Evolutionary conservation across 139 green algal genomes (phyloP).

Genomic region (Micractinium conductrix): DNA sequence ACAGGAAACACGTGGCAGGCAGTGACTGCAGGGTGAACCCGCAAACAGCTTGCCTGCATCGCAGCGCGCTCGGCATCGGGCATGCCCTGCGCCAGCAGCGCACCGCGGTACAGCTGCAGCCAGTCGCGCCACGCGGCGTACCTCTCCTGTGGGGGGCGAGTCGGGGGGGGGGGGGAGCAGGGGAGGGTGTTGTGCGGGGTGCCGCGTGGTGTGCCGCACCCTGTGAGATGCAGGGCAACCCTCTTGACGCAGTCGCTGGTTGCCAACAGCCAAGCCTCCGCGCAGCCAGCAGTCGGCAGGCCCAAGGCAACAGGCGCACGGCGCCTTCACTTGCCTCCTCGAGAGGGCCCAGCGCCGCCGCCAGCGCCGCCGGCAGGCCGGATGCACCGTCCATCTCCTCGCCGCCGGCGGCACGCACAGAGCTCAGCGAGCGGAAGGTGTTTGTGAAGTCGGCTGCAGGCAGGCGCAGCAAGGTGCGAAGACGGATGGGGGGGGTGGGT

Average conservation of each 20-base stretch:
- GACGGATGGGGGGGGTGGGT: background rate
- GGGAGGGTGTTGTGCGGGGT: background rate
- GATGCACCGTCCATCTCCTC: background rate
- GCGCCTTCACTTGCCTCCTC: background rate
- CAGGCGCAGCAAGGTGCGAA: no score
- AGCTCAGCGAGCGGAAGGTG: conserved; percentile 73
- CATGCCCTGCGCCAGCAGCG: conserved; percentile 61
- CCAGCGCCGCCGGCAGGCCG: conserved; percentile 35
- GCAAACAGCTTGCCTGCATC: background rate
- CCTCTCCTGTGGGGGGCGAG: conserved; percentile 29
- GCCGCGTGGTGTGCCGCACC: background rate
- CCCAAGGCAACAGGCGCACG: no score
- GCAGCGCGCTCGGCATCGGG: conserved; percentile 48
- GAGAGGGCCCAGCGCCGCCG: conserved; percentile 31
- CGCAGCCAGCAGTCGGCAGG: no score
- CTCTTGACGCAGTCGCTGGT: no score
- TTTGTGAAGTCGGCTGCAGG: conserved; percentile 86
- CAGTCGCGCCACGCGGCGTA: conserved; percentile 65
- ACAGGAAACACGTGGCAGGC: no score
- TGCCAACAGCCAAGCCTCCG: background rate
- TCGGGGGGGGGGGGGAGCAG: background rate
- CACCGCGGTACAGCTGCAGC: conserved; percentile 60
- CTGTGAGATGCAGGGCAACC: no score
- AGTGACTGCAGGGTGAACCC: background rate
- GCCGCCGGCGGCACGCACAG: conserved; percentile 27